Evolutionary conservation across 345 rosid genomes (phyloP), one percentile per base, ranked within the genome.

Genomic region (Brassica juncea): DNA sequence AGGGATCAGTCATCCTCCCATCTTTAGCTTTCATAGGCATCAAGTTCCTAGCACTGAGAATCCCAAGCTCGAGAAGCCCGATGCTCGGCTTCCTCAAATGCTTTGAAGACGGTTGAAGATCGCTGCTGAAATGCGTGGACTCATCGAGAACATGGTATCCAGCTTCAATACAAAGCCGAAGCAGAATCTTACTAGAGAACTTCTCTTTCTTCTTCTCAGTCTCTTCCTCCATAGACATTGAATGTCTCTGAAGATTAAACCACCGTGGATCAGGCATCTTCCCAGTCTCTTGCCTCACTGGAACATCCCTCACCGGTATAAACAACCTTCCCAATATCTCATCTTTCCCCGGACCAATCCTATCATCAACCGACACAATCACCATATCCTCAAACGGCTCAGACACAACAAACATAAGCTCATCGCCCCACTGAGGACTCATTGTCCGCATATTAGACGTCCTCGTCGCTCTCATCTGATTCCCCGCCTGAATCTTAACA

Each of bases 111-210:
- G 98, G 97, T 73, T 95, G 96, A 28, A 93, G 92, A 85, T 96
- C 94, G 61, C 98, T 93, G 85, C 98, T 96, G 70, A 93, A 92
- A 82, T 89, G 92, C 0, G 97, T 90, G 11, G 98, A 89, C 82
- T 96, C 99, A 8, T 96, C 99, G 47, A 96, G 92, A 70, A 93
- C 98, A 81, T 96, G 98, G 79, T 93, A 93, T n/a, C 99, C 97
- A 5, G 92, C 92, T 61, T 96, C 98, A 61, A 96, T 66, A 82
- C 89, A 85, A 21, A 89, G 6, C 58, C 84, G 74, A 54, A 88
- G 65, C 80, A 84, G 84, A 74, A 96, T 91, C 90, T 87, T 88
- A 85, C 98, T 96, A 4, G 98, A 84, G 78, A 96, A 96, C 69
- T 93, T 93, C n/a, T 75, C 90, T 73, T 90, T 94, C 76, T 80